Evolutionary conservation across 768 basidiomycete genomes (phyloP).

Genomic region (Lentinus brumalis): DNA sequence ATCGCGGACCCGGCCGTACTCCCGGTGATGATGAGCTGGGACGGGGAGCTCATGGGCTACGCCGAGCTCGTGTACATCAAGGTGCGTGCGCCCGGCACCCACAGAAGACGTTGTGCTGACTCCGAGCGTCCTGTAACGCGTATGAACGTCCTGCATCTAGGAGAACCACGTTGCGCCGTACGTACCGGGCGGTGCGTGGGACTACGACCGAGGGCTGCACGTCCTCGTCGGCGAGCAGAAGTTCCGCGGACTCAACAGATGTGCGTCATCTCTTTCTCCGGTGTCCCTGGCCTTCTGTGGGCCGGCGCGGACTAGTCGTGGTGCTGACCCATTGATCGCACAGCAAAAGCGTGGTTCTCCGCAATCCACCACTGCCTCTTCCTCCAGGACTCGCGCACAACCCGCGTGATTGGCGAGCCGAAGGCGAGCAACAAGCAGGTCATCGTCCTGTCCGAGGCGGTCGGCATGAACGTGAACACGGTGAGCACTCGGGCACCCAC

Average conservation of each 20-base stretch:
- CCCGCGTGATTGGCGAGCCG: constrained; percentile 46
- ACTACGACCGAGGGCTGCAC: constrained; percentile 43
- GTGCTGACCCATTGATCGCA: constrained; percentile 8
- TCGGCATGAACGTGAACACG: constrained; percentile 16
- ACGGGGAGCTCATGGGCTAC: constrained; percentile 45
- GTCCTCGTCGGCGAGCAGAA: constrained; percentile 49
- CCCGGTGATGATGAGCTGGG: constrained; percentile 50
- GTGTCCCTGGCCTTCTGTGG: neutral
- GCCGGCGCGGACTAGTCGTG: neutral
- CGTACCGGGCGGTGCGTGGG: constrained; percentile 30
- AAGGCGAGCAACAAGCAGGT: constrained; percentile 33
- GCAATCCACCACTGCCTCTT: constrained; percentile 46
- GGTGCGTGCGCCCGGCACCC: constrained; percentile 31
- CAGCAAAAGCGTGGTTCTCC: constrained; percentile 37
- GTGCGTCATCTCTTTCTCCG: constrained; percentile 32
- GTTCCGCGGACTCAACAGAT: constrained; percentile 44
- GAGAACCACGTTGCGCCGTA: constrained; percentile 28
- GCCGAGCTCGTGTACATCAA: constrained; percentile 48
- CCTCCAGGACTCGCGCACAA: constrained; percentile 44
- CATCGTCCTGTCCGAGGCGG: constrained; percentile 29
- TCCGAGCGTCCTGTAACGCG: constrained; percentile 16
- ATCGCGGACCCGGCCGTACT: constrained; percentile 42
- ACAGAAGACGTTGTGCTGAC: neutral
- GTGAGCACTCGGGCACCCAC: neutral
- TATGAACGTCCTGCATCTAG: neutral